Evolutionary conservation across 495 filamentous ascomycete genomes (phyloP).

Genomic region (Penicillium flavigenum): DNA sequence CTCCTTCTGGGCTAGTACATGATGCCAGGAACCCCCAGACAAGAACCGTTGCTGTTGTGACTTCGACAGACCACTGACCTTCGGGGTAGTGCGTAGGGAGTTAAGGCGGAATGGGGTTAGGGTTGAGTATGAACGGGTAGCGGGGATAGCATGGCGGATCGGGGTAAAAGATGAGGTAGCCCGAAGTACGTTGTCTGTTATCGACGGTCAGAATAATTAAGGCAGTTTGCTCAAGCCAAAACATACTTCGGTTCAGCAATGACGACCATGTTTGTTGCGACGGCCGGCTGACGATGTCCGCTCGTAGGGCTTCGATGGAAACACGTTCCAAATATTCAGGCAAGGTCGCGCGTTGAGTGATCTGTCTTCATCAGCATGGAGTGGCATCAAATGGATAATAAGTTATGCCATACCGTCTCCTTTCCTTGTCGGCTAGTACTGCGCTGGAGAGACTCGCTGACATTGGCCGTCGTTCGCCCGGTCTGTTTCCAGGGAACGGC

Average conservation of each 20-base stretch:
- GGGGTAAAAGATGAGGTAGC: conserved; percentile 24
- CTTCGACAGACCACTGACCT: conserved; percentile 26
- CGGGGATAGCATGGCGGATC: conserved; percentile 15
- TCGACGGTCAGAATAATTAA: conserved; percentile 6
- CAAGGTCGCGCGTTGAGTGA: conserved; percentile 16
- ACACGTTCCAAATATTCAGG: conserved; percentile 34
- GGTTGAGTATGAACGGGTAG: conserved; percentile 41
- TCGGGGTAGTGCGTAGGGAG: conserved; percentile 24
- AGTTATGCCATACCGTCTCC: conserved; percentile 21
- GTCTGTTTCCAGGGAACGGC: conserved; percentile 37
- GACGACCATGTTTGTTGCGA: conserved; percentile 22
- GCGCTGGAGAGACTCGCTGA: conserved; percentile 24
- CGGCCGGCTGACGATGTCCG: conserved; percentile 20
- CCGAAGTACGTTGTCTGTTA: conserved; percentile 26
- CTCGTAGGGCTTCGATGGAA: conserved; percentile 29
- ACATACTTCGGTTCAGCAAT: conserved; percentile 22
- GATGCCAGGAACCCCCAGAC: conserved; percentile 56
- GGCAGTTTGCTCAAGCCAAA: neutral
- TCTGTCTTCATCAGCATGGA: conserved; percentile 16
- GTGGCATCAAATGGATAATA: neutral
- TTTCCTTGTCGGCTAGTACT: conserved; percentile 16
- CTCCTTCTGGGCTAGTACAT: conserved; percentile 69
- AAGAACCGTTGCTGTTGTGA: conserved; percentile 50
- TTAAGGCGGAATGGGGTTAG: conserved; percentile 32
- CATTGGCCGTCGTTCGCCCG: conserved; percentile 19